Evolutionary conservation across 352 stramenopile species (phyloP).

Genomic region (Phytophthora sojae): DNA sequence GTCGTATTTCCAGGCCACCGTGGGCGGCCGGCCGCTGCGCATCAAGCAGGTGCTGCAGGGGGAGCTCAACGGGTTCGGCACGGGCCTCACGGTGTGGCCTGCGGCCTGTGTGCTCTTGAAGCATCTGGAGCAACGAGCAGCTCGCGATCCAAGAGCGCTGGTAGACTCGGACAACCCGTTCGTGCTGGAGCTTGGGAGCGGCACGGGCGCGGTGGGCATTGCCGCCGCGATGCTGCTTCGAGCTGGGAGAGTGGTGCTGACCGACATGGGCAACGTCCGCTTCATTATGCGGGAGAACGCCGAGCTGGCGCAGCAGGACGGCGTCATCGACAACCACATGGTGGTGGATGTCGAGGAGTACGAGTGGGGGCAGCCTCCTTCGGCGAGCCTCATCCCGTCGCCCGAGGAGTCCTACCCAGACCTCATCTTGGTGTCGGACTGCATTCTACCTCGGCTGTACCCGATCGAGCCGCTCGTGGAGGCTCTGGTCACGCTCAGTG

Average conservation of each 20-base stretch:
- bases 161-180: conserved; percentile 32
- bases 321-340: conserved; percentile 32
- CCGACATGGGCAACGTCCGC: conserved; percentile 90
- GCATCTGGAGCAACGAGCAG: conserved; percentile 66
- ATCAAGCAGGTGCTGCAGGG: conserved; percentile 83
- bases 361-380: conserved; percentile 86
- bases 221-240: conserved; percentile 88
- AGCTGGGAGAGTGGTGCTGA: conserved; percentile 81
- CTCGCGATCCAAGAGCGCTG: conserved; percentile 38
- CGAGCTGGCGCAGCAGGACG: conserved; percentile 42
- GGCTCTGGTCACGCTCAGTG: conserved; percentile 80
- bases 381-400: conserved; percentile 37
- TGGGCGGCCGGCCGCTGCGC: conserved; percentile 51
- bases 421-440: conserved; percentile 95
- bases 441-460: conserved; percentile 96
- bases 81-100: conserved; percentile 84
- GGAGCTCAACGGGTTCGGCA: conserved; percentile 84
- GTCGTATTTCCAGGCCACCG: conserved; percentile 64
- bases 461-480: conserved; percentile 94
- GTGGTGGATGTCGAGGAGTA: conserved; percentile 84
- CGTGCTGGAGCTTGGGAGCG: conserved; percentile 92
- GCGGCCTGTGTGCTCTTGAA: conserved; percentile 85
- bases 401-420: conserved; percentile 46
- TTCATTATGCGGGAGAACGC: conserved; percentile 93
- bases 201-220: conserved; percentile 92